Conservation (phyloP, 768 basidiomycete genomes). For the Tulasnella sp. region DNA sequence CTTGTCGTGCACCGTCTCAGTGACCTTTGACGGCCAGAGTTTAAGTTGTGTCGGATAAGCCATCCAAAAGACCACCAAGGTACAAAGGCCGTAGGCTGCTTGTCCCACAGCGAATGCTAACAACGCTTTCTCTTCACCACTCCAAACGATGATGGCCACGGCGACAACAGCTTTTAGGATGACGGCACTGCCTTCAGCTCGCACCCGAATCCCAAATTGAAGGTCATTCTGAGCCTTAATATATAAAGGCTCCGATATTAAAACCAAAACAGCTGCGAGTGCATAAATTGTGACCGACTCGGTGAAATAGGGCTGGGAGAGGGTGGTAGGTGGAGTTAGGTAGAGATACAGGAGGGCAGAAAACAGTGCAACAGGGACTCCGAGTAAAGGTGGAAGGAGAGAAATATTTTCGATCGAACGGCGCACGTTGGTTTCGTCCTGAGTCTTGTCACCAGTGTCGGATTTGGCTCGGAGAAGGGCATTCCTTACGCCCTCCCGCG, state of each 20-base stretch:
- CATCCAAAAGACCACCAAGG: slow-evolving; percentile 56
- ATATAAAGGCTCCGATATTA: slow-evolving; percentile 79
- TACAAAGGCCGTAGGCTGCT: slow-evolving; percentile 59
- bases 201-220: slow-evolving; percentile 66
- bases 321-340: slow-evolving; percentile 53
- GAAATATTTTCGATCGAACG: slow-evolving; percentile 48
- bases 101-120: slow-evolving; percentile 87
- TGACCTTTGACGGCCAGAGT: slow-evolving; percentile 40
- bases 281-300: slow-evolving; percentile 66
- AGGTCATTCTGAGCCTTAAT: slow-evolving; percentile 68
- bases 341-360: slow-evolving; percentile 54
- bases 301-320: slow-evolving; percentile 61
- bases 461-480: slow-evolving; percentile 62
- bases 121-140: slow-evolving; percentile 53
- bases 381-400: slow-evolving; percentile 64
- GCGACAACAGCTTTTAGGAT: slow-evolving; percentile 68
- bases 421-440: slow-evolving; percentile 25
- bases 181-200: slow-evolving; percentile 82
- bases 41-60: slow-evolving; percentile 42
- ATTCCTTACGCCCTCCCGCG: slow-evolving; percentile 88
- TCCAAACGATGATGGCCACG: slow-evolving; percentile 56
- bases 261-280: slow-evolving; percentile 67
- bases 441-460: neutral
- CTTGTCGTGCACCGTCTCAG: slow-evolving; percentile 35
- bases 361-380: slow-evolving; percentile 58